These are phyloP conservation scores for Penicillium parvum DNA, from an alignment of 495 filamentous ascomycete genomes.

Conservation along the genomic window DNA sequence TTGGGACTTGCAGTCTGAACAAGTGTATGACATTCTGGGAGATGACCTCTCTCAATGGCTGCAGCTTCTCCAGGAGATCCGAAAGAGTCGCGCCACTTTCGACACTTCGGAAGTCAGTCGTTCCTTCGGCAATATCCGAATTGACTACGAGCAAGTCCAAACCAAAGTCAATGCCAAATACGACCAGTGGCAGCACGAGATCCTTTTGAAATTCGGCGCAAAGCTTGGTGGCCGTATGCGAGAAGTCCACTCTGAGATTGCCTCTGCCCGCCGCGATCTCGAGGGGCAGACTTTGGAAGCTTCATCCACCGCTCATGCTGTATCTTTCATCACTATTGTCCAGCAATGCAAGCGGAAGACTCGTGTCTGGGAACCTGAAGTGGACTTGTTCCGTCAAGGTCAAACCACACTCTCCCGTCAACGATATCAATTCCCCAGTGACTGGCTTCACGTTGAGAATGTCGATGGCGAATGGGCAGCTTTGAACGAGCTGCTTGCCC, in stretches of 20 bases:
- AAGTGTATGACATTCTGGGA: slow-evolving; percentile 87
- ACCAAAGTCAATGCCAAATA: slow-evolving; percentile 98
- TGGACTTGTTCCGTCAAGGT: slow-evolving; percentile 91
- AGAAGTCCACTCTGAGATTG: slow-evolving; percentile 83
- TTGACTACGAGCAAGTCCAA: slow-evolving; percentile 98
- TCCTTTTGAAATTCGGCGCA: slow-evolving; percentile 82
- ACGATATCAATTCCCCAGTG: slow-evolving; percentile 84
- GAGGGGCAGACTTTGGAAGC: slow-evolving; percentile 88
- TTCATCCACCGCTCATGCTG: slow-evolving; percentile 89
- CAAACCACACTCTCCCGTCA: slow-evolving; percentile 85
- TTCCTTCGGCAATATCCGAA: slow-evolving; percentile 85
- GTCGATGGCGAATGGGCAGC: slow-evolving; percentile 91
- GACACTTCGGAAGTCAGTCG: slow-evolving; percentile 90
- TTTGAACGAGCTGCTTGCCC: slow-evolving; percentile 78
- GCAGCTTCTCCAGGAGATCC: slow-evolving; percentile 89
- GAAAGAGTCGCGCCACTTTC: slow-evolving; percentile 88
- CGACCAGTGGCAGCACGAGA: slow-evolving; percentile 99
- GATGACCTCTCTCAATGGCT: slow-evolving; percentile 90
- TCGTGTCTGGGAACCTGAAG: slow-evolving; percentile 88
- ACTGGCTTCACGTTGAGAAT: slow-evolving; percentile 93
- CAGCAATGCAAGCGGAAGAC: slow-evolving; percentile 93
- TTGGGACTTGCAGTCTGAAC: slow-evolving; percentile 94
- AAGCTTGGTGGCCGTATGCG: slow-evolving; percentile 86
- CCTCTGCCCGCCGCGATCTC: slow-evolving; percentile 79
- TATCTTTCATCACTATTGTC: slow-evolving; percentile 96